Percentiles rank a stretch among this genome's conserved stretches.
phyloP scores from a whole-genome alignment of 225 moss, liverwort and hornwort species.

The Physcomitrellopsis africana region DNA sequence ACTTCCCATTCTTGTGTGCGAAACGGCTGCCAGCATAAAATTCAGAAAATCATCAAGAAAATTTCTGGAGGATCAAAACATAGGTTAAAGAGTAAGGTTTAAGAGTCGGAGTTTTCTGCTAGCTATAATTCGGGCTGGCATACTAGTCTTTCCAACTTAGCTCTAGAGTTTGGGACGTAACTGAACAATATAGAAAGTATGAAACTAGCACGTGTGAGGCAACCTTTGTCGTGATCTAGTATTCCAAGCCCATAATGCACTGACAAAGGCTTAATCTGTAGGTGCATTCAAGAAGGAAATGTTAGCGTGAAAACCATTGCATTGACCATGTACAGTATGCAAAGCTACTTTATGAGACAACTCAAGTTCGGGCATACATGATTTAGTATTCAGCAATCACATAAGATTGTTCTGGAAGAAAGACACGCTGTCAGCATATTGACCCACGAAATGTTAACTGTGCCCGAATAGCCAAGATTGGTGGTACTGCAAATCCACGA shows the following conservation, averaged over 20 bases:
- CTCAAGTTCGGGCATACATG: not conserved
- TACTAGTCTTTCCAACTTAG: conserved; percentile 78
- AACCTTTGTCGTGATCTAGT: conserved; percentile 75
- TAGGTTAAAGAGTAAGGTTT: not conserved
- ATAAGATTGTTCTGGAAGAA: not conserved
- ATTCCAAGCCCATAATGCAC: conserved; percentile 79
- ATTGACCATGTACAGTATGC: not conserved
- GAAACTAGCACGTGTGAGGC: conserved; percentile 83
- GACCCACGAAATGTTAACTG: conserved; percentile 83
- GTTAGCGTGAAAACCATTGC: not conserved
- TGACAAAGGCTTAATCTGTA: conserved; percentile 79
- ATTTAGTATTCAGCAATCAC: not conserved
- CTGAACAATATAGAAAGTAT: conserved; percentile 66
- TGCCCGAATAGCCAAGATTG: conserved; percentile 91
- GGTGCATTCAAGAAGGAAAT: conserved; percentile 8
- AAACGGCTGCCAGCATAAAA: conserved; percentile 53
- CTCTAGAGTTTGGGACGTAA: conserved; percentile 92
- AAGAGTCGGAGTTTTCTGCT: conserved; percentile 5
- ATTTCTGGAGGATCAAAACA: conserved; percentile 13
- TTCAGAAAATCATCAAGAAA: not conserved
- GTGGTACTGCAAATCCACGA: conserved; percentile 93
- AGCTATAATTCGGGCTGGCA: not conserved
- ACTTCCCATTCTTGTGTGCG: conserved; percentile 89
- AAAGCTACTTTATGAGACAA: not conserved
- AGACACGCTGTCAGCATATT: conserved; percentile 14